Base-by-base conservation (phyloP, 139 green algal genomes). In the Marvania coccoides region DNA sequence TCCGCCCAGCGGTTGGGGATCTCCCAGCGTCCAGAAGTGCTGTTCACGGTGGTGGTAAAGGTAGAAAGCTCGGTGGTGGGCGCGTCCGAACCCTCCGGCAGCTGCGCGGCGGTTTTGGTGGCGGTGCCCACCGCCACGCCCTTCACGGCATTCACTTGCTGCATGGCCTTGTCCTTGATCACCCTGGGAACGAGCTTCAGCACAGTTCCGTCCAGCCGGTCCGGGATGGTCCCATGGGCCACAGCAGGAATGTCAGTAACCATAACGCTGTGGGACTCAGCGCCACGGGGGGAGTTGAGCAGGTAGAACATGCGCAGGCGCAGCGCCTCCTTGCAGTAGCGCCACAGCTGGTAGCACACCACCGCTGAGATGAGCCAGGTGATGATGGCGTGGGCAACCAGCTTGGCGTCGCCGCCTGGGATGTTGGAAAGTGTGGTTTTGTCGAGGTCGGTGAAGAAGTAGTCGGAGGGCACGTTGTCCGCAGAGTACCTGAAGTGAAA, bases 241-340 rank as follows among this genome's bases (percentile, higher is more conserved):
- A 87, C 12, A 0, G 71, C 83, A 0, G 83, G 83, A 6, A 89
- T 81, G 60, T 89, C 83, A 29, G 65, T 72, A 3, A 82, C 40
- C 48, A 89, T 66, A 39, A 88, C 78, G 0, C 68, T 83, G 75
- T 84, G 74, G 2, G 65, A 71, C 57, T 72, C 65, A 3, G 68
- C 72, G 26, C 83, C 82, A 0, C 61, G 60, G 1, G 79, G 74
- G 48, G 63, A 28, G 12, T 63, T 85, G 61, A 74, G 77, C 19
- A 91, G 73, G 68, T 80, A 86, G 60, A 74, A 68, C 23, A 89
- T 82, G 34, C 85, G 75, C 61, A 90, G 54, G n/a, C 80, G 64
- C 40, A 83, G 68, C 3, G 69, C 76, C 73, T 87, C 72, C 15
- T 70, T 69, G 72, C 81, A 85, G 73, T 83, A 91, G 7, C 54